Base-by-base conservation (phyloP, 108 stramenopile species). In the Cyclotella sp. region DNA sequence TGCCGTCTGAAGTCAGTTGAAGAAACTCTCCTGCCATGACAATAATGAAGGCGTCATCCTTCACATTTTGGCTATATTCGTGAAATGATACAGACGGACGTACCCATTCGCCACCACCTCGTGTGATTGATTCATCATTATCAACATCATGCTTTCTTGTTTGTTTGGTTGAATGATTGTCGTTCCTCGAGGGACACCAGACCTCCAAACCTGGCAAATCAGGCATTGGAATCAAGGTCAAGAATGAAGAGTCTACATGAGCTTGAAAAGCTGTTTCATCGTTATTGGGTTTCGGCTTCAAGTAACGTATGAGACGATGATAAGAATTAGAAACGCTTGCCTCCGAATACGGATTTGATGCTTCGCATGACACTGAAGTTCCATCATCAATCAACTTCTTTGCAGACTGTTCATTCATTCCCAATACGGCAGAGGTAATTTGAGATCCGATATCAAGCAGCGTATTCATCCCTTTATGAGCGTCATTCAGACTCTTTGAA, bases 201-300 rank as follows among this genome's bases (percentile, higher is more conserved):
- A 82, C 76, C 64, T 82, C 81, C 40, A 82, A 59, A 7, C 81
- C 76, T n/a, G 81, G 71, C 43, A 82, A 44, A 10, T 77, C 63
- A 16, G 81, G 81, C 81, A 82, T 82, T 12, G 81, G 81, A 40
- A 82, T 82, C 55, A 82, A 41, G 0, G 81, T 82, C 43, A 82
- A 49, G 61, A 82, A 82, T 3, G 81, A 59, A 24, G 76, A 77
- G 30, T 82, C 81, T 14, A 82, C 76, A 65, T 82, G 81, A 53
- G 81, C 28, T 39, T 51, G 18, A 59, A 82, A 82, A 54, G 81
- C 70, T 15, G 76, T 51, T 53, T 40, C 52, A 24, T 55, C 16
- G 7, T 63, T 45, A 43, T 26, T 10, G 4, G 63, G 55, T 34
- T 66, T n/a, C n/a, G 81, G 72, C 34, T 82, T 64, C 30, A 82